A percentile compares a stretch with the other conserved stretches of the same genome.
Conservation (phyloP, 129 eudicot species). For the Artemisia annua region DNA sequence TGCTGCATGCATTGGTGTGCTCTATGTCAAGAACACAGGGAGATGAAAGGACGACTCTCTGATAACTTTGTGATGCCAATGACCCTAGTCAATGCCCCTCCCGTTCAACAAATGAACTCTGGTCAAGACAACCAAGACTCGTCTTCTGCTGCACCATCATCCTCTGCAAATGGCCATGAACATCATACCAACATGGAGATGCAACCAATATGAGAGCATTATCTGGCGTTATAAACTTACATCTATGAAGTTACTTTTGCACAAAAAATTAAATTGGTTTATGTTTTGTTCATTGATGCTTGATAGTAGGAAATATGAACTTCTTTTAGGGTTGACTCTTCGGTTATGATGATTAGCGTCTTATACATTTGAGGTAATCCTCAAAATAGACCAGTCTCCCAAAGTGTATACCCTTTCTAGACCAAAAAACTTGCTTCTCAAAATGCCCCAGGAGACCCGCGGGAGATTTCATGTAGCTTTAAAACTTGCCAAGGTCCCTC, state of each 20-base stretch:
- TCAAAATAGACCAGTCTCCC: too few species aligned
- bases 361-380: too few species aligned
- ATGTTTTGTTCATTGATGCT: neutral
- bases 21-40: constrained; percentile 98
- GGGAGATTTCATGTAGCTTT: too few species aligned
- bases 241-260: neutral
- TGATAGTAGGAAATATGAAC: constrained; percentile 12
- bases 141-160: neutral
- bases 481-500: too few species aligned
- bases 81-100: constrained; percentile 88
- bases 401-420: too few species aligned
- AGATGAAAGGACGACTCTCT: constrained; percentile 82
- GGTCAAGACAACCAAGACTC: constrained; percentile 26
- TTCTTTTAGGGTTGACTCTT: neutral
- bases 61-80: constrained; percentile 66
- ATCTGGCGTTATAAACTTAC: neutral
- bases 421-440: too few species aligned
- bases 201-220: constrained; percentile 10
- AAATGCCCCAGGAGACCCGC: too few species aligned
- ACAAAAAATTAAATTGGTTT: constrained; percentile 15
- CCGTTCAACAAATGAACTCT: constrained; percentile 76
- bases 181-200: constrained; percentile 19
- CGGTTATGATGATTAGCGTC: constrained; percentile 1
- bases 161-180: constrained; percentile 19
- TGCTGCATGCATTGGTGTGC: constrained; percentile 99